A percentile compares a stretch with the other conserved stretches of the same genome.
Conservation (phyloP, 2,329 filamentous ascomycete genomes). For the Nannizziopsis barbatae region DNA sequence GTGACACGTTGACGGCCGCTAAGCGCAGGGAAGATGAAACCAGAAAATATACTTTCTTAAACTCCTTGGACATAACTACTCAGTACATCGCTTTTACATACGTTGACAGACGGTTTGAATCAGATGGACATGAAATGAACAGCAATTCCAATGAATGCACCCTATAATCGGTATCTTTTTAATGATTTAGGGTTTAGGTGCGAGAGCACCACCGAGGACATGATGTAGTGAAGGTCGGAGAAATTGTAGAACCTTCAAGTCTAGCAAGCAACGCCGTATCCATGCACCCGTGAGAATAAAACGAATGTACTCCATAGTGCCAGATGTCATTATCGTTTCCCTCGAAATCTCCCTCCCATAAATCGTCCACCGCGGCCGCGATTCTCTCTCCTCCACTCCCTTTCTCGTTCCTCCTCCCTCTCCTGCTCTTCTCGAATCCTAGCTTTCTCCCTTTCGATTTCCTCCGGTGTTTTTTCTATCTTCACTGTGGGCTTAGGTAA, state of each 20-base stretch:
- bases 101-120: too few relatives aligned
- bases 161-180: too few relatives aligned
- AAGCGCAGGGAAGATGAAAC: too few relatives aligned
- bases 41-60: too few relatives aligned
- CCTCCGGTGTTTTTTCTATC: constrained; percentile 62
- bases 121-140: too few relatives aligned
- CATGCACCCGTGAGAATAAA: background rate
- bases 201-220: too few relatives aligned
- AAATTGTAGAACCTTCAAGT: background rate
- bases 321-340: constrained; percentile 33
- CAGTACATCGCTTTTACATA: too few relatives aligned
- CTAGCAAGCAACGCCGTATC: background rate
- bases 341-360: constrained; percentile 34
- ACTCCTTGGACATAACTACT: too few relatives aligned
- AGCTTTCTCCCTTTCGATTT: constrained; percentile 48
- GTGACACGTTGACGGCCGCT: too few relatives aligned
- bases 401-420: constrained; percentile 43
- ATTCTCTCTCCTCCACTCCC: constrained; percentile 44
- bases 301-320: background rate
- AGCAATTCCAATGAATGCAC: too few relatives aligned
- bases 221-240: too few relatives aligned
- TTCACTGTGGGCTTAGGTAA: constrained; percentile 48
- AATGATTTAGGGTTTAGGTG: too few relatives aligned
- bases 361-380: constrained; percentile 37
- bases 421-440: constrained; percentile 51